Evolutionary conservation across 441 rosid species (phyloP), one percentile per base, ranked within the genome.

Genomic region (Daphne laureola): DNA sequence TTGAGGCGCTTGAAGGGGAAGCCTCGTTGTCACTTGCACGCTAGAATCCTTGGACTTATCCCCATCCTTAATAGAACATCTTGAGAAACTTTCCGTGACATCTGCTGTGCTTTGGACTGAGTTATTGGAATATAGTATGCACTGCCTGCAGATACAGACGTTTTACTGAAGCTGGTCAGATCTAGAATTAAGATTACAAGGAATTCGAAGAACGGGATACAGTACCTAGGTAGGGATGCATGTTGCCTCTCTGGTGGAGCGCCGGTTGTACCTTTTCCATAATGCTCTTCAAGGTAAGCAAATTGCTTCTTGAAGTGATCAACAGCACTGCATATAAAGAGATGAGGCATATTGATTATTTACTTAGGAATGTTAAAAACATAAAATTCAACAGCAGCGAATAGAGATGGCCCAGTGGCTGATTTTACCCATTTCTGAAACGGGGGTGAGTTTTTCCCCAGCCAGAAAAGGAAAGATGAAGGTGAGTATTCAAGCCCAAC

Each of bases 231-330:
- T 71, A 87, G 69, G 27, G 96, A 87, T 64, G 93, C 86, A 53
- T 87, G 96, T 59, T 82, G 93, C 71, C 96, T 80, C 71, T 84
- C 90, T 0, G 79, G 90, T 54, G 96, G 90, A 60, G 73, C 57
- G 71, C 63, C 90, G 59, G 84, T 65, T 53, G 80, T 67, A 63
- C 93, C 86, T 51, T 82, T 87, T 62, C 76, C 90, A 58, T 84
- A 84, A 65, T 84, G 93, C 76, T 87, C 93, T 73, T 87, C 96
- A 12, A 87, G 90, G 75, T 54, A 82, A 55, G 96, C 90, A 77
- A 87, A 87, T 55, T 87, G 96, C 77, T 87, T 87, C 77, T 87
- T 87, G 62, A 87, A 87, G 76, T 87, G 90, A 53, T 87, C 96
- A 56, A 87, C 93, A 17, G 96, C 96, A 73, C 96, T 87, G 80